A percentile compares a stretch with the other conserved stretches of the same genome.
Conservation (phyloP, 2,329 filamentous ascomycete species). For the Aureobasidium pullulans region DNA sequence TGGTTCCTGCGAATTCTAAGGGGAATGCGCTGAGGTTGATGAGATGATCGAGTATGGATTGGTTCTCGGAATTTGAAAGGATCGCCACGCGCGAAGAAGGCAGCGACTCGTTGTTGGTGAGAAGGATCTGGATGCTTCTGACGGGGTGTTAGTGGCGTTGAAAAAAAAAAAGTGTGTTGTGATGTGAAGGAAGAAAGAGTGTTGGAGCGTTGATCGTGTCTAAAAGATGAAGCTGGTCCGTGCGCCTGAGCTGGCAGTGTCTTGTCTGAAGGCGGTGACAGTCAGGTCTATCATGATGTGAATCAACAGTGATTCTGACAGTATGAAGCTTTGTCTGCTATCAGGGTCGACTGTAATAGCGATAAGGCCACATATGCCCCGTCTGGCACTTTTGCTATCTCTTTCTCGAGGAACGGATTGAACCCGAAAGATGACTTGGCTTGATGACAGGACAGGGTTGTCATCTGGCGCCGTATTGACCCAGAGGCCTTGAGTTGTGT, state of each 20-base stretch:
- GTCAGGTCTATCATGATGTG: too few species aligned
- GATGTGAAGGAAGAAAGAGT: not conserved
- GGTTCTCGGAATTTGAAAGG: not conserved
- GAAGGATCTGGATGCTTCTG: not conserved
- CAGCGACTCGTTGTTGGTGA: not conserved
- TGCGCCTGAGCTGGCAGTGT: not conserved
- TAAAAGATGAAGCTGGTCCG: not conserved
- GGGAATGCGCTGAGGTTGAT: not conserved
- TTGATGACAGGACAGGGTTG: too few species aligned
- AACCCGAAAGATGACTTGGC: too few species aligned
- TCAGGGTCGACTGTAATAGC: too few species aligned
- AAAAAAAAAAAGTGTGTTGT: not conserved
- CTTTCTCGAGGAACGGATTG: too few species aligned
- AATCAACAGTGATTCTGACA: too few species aligned
- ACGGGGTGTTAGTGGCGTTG: not conserved
- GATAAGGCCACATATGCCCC: too few species aligned
- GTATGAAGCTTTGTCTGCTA: too few species aligned
- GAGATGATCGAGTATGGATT: not conserved
- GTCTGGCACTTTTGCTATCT: too few species aligned
- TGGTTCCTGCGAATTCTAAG: not conserved
- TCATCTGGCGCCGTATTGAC: too few species aligned
- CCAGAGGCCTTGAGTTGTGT: too few species aligned
- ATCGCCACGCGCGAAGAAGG: not conserved
- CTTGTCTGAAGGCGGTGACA: not conserved
- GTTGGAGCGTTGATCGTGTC: not conserved